Percentiles rank a stretch among this genome's conserved stretches.
Evolutionary conservation across 1,284 basidiomycete genomes (phyloP).

Genomic region (Ganoderma meredithae): DNA sequence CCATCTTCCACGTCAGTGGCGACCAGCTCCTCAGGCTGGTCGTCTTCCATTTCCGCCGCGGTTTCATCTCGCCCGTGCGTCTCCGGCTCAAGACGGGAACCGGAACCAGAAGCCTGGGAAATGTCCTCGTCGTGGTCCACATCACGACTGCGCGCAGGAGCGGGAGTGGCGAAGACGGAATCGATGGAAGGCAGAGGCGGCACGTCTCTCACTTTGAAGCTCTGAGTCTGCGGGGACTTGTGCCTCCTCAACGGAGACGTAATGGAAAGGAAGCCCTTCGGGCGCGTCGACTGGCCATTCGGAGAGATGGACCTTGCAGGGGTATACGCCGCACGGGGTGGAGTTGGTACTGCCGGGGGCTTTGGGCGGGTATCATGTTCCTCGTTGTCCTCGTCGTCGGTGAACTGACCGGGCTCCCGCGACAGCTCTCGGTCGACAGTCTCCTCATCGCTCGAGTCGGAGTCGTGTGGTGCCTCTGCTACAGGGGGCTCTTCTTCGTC

Average conservation of each 20-base stretch:
- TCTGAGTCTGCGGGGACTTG: conserved; percentile 20
- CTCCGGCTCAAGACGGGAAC: conserved; percentile 9
- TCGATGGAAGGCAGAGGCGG: conserved; percentile 28
- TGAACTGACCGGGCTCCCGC: conserved; percentile 41
- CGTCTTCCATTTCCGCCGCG: conserved; percentile 22
- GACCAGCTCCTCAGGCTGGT: conserved; percentile 33
- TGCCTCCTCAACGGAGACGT: conserved; percentile 26
- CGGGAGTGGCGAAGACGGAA: conserved; percentile 24
- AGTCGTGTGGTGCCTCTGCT: neutral
- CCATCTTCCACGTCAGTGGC: conserved; percentile 44
- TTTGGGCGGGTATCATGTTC: conserved; percentile 17
- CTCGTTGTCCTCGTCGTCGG: conserved; percentile 21
- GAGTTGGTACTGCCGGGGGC: conserved; percentile 15
- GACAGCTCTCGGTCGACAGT: conserved; percentile 44
- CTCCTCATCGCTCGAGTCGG: conserved; percentile 33
- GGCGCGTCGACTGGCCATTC: conserved; percentile 12
- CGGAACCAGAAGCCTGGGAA: conserved; percentile 1
- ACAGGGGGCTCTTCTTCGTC: conserved; percentile 18
- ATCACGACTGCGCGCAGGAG: neutral
- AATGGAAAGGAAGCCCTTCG: conserved; percentile 27
- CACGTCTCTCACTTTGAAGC: conserved; percentile 9
- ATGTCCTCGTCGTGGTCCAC: neutral
- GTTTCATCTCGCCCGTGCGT: conserved; percentile 32
- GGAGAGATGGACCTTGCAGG: conserved; percentile 23
- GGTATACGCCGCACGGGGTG: conserved; percentile 15